Base-by-base conservation (phyloP, 2,329 filamentous ascomycete genomes). In the Alternaria ventricosa region DNA sequence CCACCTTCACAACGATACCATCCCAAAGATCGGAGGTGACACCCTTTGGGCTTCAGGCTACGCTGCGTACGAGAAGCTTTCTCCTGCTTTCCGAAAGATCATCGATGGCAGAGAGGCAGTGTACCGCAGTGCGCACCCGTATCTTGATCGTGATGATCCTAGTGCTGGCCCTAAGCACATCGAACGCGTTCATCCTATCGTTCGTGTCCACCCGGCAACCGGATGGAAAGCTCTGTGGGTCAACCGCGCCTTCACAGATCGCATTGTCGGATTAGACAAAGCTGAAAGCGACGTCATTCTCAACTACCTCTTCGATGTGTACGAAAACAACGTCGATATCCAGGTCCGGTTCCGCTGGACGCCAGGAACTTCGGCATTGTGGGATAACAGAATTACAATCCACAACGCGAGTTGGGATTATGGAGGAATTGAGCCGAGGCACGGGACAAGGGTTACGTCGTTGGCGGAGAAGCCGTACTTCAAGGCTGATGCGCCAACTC, bases 391-490 rank as follows among this genome's bases (percentile, higher is more conserved):
- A 82, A 90, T 92, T 62, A 92, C 90, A 0, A 92, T 92, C 41
- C 90, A 93, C 69, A 92, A 91, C 65, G 90, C 90, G 0, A 89
- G 87, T 70, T 93, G 89, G 89, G 90, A 93, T 68, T 92, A 92
- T 71, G 89, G 87, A 33, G 89, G 89, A 2, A 84, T 81, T 20
- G 83, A 92, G 73, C 88, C 90, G 0, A 83, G 90, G 43, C 90
- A 93, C 75, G 91, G 91, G 3, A 93, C 90, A 0, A 83, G 91
- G 27, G 90, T 93, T 4, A 93, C 90, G 0, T 83, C 88, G 8
- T 78, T 93, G 55, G 91, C 89, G 0, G 91, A 93, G 81, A 89
- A 89, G 82, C 91, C 91, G 0, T 89, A 85, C 71, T 93, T 91
- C 69, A 86, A 90, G 57, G 79, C 86, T 0, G 81, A 84, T 10